Evolutionary conservation across 2,329 filamentous ascomycete species (phyloP), one percentile per base, ranked within the genome.

Genomic region (Fusarium longipes): DNA sequence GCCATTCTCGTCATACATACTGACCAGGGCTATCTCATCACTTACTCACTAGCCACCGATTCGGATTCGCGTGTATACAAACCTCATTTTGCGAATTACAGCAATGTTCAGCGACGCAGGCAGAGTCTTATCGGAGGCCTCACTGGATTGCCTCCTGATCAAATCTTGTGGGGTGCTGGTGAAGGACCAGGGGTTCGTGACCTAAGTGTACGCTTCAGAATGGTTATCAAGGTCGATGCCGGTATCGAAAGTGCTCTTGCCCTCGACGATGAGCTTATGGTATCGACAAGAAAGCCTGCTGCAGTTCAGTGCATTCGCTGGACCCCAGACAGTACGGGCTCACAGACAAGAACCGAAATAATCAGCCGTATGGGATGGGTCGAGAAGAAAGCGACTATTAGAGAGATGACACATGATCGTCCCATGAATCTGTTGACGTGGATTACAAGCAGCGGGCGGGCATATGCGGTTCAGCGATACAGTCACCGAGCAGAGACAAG

Each of bases 181-280:
- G 96, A 97, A 77, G 92, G 92, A 11, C 86, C 86, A 47, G 93
- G 93, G 5, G 89, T 97, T 49, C 87, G 89, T 52, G 96, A 99
- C 78, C 88, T 97, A 56, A 97, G 91, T 72, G 86, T 99, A 47
- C 91, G 93, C 12, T 99, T 99, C 79, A 88, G 95, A 57, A 97
- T 97, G 92, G 95, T 97, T 15, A 98, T 99, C 75, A 96, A 97
- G 76, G 93, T 99, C 18, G 96, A 99, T 78, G 96, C 96, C 4
- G 96, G 96, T 4, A 97, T 99, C 71, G 89, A 90, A 70, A 92
- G 90, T 73, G 93, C 92, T 12, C 81, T 98, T 54, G 95, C 96
- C 4, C 84, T 98, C 22, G 96, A 98, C 69, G 93, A 97, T 56
- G 96, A 98, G 77, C 83, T 99, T 38, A 85, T 98, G 22, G 94